Base-by-base conservation (phyloP, 176 grass and related monocot genomes). In the Oryza punctata region DNA sequence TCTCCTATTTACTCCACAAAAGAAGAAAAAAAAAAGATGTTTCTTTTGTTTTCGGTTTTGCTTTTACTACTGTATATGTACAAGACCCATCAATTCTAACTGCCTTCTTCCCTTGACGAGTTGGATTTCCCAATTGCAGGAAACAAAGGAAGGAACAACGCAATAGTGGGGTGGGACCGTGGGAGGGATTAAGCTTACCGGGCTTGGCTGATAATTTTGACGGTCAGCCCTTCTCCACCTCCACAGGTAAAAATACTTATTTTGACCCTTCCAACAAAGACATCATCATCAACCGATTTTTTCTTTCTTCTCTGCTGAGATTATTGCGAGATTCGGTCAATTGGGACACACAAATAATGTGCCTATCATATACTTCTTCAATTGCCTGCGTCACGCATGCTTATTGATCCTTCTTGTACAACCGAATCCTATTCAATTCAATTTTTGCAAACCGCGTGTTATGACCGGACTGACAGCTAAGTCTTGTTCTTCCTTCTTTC, bases 121-220 rank as follows among this genome's bases (percentile, higher is more conserved):
- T 60, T 54, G 16, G 5, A 50, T 50, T 50, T 47, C 1, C 7
- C 10, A 38, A 18, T n/a, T 49, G 66, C 79, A 85, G 85, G 76
- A 37, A 64, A 24, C 26, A 88, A 88, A 70, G 19, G 33, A 70
- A 54, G 54, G 70, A 12, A 21, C 16, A 38, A 54, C 49, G 43
- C 70, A 71, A 30, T 16, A 38, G 19, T 37, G 71, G 76, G 47
- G 85, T 43, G n/a, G n/a, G n/a, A n/a, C n/a, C n/a, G n/a, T n/a
- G n/a, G 13, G 80, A 9, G 40, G 33, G 33, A 35, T 11, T 41
- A 41, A 41, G 43, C 13, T 65, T 19, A 40, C 70, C 49, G 84
- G 88, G 88, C 85, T 85, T 32, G 91, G 91, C 86, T 88, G 88
- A 86, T 88, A 85, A 70, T 82, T 91, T 91, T 88, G 88, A 54